Conservation (phyloP, 441 rosid genomes). For the Croton laevigatus region DNA sequence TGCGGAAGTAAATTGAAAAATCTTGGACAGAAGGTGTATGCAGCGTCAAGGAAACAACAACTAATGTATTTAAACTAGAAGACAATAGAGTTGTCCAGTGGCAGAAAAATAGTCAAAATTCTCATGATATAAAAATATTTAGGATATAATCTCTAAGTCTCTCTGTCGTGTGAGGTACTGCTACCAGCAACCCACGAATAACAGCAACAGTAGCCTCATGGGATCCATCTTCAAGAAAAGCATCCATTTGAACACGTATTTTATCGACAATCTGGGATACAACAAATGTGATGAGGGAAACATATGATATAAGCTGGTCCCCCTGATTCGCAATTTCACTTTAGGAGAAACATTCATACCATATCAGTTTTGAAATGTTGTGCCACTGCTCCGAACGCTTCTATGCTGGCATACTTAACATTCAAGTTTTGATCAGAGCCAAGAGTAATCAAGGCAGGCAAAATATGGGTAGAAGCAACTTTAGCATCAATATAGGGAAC, state of each 20-base stretch:
- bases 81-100: neutral
- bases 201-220: slow-evolving; percentile 94
- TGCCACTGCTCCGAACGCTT: slow-evolving; percentile 95
- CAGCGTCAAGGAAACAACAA: slow-evolving; percentile 41
- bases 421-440: slow-evolving; percentile 94
- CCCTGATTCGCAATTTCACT: slow-evolving; percentile 13
- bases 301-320: neutral
- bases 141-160: slow-evolving; percentile 93
- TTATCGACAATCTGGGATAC: slow-evolving; percentile 88
- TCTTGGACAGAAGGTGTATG: slow-evolving; percentile 82
- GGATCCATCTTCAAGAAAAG: slow-evolving; percentile 98
- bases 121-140: slow-evolving; percentile 6
- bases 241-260: slow-evolving; percentile 99
- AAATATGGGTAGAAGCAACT: slow-evolving; percentile 73
- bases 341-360: slow-evolving; percentile 36
- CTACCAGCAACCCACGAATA: slow-evolving; percentile 77
- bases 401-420: slow-evolving; percentile 96
- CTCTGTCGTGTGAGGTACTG: slow-evolving; percentile 92
- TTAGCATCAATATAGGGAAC: slow-evolving; percentile 84
- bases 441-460: slow-evolving; percentile 92
- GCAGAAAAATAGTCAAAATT: neutral
- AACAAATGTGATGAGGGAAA: slow-evolving; percentile 11
- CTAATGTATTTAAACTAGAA: slow-evolving; percentile 8
- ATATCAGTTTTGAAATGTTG: slow-evolving; percentile 91
- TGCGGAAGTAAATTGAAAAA: slow-evolving; percentile 68